Evolutionary conservation across 1,284 basidiomycete genomes (phyloP).

Genomic region (Inonotus obliquus): DNA sequence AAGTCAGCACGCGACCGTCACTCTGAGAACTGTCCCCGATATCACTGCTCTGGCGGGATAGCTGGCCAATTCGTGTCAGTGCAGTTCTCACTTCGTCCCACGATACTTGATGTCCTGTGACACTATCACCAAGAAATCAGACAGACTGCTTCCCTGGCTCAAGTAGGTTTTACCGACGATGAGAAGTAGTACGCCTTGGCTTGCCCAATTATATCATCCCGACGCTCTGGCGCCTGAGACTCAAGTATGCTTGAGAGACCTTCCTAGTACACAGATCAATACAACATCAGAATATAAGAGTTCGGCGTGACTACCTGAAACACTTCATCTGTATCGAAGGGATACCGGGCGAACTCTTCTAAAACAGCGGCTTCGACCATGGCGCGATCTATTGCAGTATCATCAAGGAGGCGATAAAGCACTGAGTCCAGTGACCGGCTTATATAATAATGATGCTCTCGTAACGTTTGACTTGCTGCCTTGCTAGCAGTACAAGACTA

Average conservation of each 20-base stretch:
- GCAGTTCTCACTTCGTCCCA: constrained; percentile 17
- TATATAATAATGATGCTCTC: too few relatives aligned
- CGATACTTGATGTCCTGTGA: constrained; percentile 16
- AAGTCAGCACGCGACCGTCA: constrained; percentile 42
- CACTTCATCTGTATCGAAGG: constrained; percentile 15
- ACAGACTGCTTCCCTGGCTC: not conserved
- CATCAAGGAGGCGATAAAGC: too few relatives aligned
- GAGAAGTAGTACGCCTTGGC: constrained; percentile 24
- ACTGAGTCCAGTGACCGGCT: too few relatives aligned
- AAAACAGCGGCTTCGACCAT: not conserved
- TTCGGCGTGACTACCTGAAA: constrained; percentile 8
- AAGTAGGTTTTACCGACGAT: constrained; percentile 12
- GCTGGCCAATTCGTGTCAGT: too few relatives aligned
- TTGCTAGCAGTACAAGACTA: too few relatives aligned
- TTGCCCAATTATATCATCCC: constrained; percentile 18
- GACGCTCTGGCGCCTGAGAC: not conserved
- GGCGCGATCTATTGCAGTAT: too few relatives aligned
- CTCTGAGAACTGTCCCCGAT: not conserved
- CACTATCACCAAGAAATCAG: constrained; percentile 6
- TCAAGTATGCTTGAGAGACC: constrained; percentile 13
- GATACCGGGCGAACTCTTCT: constrained; percentile 10
- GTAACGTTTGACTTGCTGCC: too few relatives aligned
- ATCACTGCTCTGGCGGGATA: not conserved
- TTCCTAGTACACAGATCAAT: not conserved
- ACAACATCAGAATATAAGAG: not conserved